Conservation (phyloP, 2,329 filamentous ascomycete genomes). For the Ophiostoma novo-ulmi region DNA sequence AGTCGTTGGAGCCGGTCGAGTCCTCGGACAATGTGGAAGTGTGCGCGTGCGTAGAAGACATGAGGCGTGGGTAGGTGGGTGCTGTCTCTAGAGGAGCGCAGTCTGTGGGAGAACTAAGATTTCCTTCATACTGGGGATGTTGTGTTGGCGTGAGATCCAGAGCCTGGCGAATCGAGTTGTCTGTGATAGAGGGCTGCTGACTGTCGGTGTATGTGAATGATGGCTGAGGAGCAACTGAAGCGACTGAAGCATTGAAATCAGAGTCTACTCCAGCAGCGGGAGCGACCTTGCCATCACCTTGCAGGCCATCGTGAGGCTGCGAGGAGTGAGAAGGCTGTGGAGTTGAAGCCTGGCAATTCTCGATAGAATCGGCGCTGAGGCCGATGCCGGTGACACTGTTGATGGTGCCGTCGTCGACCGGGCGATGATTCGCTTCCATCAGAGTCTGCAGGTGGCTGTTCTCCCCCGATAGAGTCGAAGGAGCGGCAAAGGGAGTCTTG, state of each 20-base stretch:
- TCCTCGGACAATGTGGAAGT: constrained; percentile 17
- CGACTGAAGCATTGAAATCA: neutral
- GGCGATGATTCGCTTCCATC: constrained; percentile 24
- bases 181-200: neutral
- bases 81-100: neutral
- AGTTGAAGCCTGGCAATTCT: neutral
- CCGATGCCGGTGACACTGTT: constrained; percentile 17
- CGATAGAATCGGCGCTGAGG: neutral
- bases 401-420: constrained; percentile 20
- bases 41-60: constrained; percentile 15
- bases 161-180: neutral
- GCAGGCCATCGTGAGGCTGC: constrained; percentile 17
- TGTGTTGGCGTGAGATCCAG: neutral
- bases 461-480: constrained; percentile 18
- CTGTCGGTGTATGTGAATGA: constrained; percentile 6
- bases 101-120: constrained; percentile 8
- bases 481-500: neutral
- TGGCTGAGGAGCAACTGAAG: constrained; percentile 1
- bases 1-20: constrained; percentile 20
- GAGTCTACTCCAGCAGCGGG: neutral
- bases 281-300: neutral
- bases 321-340: neutral
- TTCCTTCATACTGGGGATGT: constrained; percentile 6
- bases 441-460: constrained; percentile 20
- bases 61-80: neutral